Evolutionary conservation across 208 protist genomes (phyloP), one percentile per base, ranked within the genome.

Genomic region (Leishmania turanica): DNA sequence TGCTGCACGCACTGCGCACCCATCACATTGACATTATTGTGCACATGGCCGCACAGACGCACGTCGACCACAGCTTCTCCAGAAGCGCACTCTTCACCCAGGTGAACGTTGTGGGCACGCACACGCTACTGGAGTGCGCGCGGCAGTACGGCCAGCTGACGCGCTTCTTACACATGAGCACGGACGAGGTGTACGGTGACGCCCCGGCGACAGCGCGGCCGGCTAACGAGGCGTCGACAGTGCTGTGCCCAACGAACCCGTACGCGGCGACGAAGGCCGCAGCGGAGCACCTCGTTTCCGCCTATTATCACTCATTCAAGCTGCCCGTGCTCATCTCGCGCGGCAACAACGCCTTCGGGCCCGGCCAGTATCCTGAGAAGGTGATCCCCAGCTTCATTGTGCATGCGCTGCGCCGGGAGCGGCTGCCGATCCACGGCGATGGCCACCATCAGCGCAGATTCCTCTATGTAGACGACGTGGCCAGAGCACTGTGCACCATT

Each of bases 111-210:
- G 49, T 97, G 15, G 98, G 98, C 56, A 99, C 98, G n/a, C 98
- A 99, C 89, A 90, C 93, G 37, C 88, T 99, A 17, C 81, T 99
- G 0, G 98, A 99, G 73, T 92, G 91, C 51, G 82, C 86, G 45
- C 66, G 88, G 58, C 74, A 74, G 62, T 92, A 87, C 75, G 86
- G 83, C 9, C 83, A 91, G n/a, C 88, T 99, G 51, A 88, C 91
- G 71, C 88, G 96, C 24, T 99, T 99, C 80, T 89, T 99, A 64
- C 96, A 99, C 79, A 93, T 99, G 15, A 96, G 89, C 71, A 99
- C 98, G 1, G 98, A 99, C 82, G 98, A 99, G 86, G 98, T 99
- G 56, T 99, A 99, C 84, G 98, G 98, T 40, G 93, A 99, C 78
- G 86, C 89, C 5, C 69, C 34, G 11, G 75, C 77, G 47, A 42